Evolutionary conservation across 306 rosid species (phyloP).

Genomic region (Mucuna pruriens): DNA sequence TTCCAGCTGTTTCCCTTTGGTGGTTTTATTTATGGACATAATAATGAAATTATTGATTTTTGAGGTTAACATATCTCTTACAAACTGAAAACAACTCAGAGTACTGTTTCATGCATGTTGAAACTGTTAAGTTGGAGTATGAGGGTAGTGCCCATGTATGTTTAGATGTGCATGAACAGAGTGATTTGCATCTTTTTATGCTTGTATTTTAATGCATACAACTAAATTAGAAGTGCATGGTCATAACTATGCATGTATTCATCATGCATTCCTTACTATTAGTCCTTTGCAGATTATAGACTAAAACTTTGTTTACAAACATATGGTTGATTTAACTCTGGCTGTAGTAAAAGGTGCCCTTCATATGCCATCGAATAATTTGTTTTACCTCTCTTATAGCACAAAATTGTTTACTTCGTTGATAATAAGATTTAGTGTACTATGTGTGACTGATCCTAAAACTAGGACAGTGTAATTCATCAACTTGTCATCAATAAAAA

Average conservation of each 20-base stretch:
- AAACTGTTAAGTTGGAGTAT: slow-evolving; percentile 17
- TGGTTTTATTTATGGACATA: slow-evolving; percentile 25
- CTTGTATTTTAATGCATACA: neutral
- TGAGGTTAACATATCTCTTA: slow-evolving; percentile 8
- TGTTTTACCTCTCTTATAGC: slow-evolving; percentile 18
- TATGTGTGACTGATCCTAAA: no score
- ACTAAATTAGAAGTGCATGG: neutral
- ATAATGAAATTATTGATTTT: neutral
- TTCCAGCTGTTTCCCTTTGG: neutral
- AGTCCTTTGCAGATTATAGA: slow-evolving; percentile 13
- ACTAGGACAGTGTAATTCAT: no score
- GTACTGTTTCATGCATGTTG: slow-evolving; percentile 10
- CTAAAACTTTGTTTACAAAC: neutral
- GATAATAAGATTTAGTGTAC: neutral
- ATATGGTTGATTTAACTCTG: slow-evolving; percentile 25
- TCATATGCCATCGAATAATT: neutral
- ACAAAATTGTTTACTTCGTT: slow-evolving; percentile 23
- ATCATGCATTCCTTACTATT: slow-evolving; percentile 7
- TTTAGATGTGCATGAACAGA: slow-evolving; percentile 4
- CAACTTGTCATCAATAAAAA: no score
- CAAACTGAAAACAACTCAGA: slow-evolving; percentile 2
- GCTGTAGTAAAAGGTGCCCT: slow-evolving; percentile 13
- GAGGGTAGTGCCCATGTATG: neutral
- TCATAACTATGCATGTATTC: neutral
- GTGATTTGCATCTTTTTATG: slow-evolving; percentile 12